Percentiles rank a stretch among this genome's conserved stretches.
These are phyloP conservation scores for Crithidia expoeki DNA, from an alignment of 208 protist genomes.

Conservation along the genomic window DNA sequence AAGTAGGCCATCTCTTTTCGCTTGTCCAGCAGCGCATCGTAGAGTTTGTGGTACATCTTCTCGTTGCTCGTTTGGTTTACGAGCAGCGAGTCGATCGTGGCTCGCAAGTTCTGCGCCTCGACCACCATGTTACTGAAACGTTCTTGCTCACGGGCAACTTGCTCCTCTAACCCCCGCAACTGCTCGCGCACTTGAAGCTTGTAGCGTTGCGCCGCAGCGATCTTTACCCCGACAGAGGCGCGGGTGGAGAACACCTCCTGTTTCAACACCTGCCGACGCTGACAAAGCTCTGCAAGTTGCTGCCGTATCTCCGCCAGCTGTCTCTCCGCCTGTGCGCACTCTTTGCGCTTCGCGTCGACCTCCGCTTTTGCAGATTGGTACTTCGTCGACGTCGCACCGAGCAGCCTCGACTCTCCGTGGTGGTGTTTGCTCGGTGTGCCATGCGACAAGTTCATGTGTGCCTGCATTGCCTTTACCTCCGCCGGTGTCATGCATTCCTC, in stretches of 20 bases:
- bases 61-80: conserved; percentile 89
- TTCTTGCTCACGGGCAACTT: conserved; percentile 84
- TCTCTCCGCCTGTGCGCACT: conserved; percentile 53
- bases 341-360: conserved; percentile 46
- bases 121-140: conserved; percentile 81
- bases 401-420: conserved; percentile 45
- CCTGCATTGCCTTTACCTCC: conserved; percentile 24
- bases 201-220: conserved; percentile 11
- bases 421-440: not conserved
- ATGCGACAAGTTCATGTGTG: not conserved
- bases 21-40: conserved; percentile 87
- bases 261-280: conserved; percentile 16
- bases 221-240: conserved; percentile 19
- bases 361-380: conserved; percentile 48
- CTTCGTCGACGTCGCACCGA: conserved; percentile 54
- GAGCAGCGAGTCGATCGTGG: conserved; percentile 89
- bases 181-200: conserved; percentile 54
- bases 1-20: conserved; percentile 93
- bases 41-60: conserved; percentile 76
- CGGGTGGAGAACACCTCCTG: not conserved
- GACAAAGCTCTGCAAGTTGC: conserved; percentile 38
- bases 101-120: conserved; percentile 79
- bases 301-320: conserved; percentile 36
- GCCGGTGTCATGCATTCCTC: conserved; percentile 59
- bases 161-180: conserved; percentile 86